phyloP scores from a whole-genome alignment of 2,329 filamentous ascomycete species.

The Cladophialophora carrionii region DNA sequence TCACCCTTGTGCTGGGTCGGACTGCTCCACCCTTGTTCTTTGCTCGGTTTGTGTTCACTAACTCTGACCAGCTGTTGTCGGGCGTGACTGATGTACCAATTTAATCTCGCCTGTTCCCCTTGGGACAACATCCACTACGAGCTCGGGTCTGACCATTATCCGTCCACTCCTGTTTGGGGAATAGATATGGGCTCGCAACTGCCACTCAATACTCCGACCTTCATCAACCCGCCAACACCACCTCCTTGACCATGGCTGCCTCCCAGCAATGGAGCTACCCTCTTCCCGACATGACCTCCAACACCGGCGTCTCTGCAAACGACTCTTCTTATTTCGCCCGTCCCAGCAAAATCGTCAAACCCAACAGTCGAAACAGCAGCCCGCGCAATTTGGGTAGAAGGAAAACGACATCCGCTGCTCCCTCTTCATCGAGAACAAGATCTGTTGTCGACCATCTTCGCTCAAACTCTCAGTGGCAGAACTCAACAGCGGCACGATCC shows the following conservation, averaged over 20 bases:
- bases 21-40: slow-evolving; percentile 7
- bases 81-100: slow-evolving; percentile 27
- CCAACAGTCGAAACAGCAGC: slow-evolving; percentile 36
- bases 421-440: slow-evolving; percentile 30
- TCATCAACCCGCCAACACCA: slow-evolving; percentile 1
- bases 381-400: slow-evolving; percentile 30
- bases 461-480: slow-evolving; percentile 25
- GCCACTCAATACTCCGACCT: slow-evolving; percentile 13
- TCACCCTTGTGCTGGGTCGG: slow-evolving; percentile 17
- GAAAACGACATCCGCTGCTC: slow-evolving; percentile 34
- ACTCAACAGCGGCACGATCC: slow-evolving; percentile 13
- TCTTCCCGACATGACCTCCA: slow-evolving; percentile 17
- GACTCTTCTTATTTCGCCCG: slow-evolving; percentile 34
- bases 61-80: slow-evolving; percentile 16
- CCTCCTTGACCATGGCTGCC: slow-evolving; percentile 20
- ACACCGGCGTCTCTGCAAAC: slow-evolving; percentile 21
- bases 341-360: slow-evolving; percentile 35
- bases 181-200: slow-evolving; percentile 28
- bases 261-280: slow-evolving; percentile 22
- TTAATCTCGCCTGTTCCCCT: slow-evolving; percentile 34
- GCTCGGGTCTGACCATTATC: slow-evolving; percentile 5
- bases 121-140: slow-evolving; percentile 16
- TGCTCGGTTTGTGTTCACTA: slow-evolving; percentile 26
- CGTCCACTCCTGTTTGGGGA: slow-evolving; percentile 5
- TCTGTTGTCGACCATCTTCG: slow-evolving; percentile 36